phyloP scores from a whole-genome alignment of 495 filamentous ascomycete species.

The Aspergillus coremiiformis region DNA sequence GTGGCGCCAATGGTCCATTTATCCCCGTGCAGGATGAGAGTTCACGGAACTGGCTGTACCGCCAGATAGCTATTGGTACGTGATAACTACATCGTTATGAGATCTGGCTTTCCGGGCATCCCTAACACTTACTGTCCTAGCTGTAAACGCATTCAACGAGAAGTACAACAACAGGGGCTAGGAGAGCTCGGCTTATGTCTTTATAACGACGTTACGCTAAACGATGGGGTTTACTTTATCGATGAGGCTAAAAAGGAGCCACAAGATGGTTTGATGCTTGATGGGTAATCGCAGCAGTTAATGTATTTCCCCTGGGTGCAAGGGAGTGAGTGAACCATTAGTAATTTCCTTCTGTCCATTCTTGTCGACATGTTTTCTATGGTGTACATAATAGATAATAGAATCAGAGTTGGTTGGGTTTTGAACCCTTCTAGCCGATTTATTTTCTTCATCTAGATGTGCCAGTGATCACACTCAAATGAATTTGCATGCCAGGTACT shows the following conservation, averaged over 20 bases:
- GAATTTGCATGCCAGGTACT: no score
- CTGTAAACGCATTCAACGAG: constrained; percentile 65
- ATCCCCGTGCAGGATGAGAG: constrained; percentile 88
- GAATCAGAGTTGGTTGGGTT: no score
- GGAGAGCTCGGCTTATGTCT: neutral
- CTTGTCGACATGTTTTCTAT: neutral
- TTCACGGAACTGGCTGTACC: constrained; percentile 78
- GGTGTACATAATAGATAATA: neutral
- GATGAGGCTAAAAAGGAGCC: neutral
- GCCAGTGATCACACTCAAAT: no score
- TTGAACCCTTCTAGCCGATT: neutral
- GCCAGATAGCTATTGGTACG: constrained; percentile 55
- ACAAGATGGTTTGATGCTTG: neutral
- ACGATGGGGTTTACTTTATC: neutral
- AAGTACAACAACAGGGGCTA: constrained; percentile 58
- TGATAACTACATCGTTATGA: neutral
- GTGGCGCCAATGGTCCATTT: constrained; percentile 88
- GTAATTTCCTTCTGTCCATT: neutral
- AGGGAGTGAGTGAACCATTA: neutral
- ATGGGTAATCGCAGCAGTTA: neutral
- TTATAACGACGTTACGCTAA: neutral
- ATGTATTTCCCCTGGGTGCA: neutral
- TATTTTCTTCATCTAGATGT: neutral
- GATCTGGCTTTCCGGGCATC: neutral
- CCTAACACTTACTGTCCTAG: constrained; percentile 25